Evolutionary conservation across 345 rosid species (phyloP), one percentile per base, ranked within the genome.

Genomic region (Turritis glabra): DNA sequence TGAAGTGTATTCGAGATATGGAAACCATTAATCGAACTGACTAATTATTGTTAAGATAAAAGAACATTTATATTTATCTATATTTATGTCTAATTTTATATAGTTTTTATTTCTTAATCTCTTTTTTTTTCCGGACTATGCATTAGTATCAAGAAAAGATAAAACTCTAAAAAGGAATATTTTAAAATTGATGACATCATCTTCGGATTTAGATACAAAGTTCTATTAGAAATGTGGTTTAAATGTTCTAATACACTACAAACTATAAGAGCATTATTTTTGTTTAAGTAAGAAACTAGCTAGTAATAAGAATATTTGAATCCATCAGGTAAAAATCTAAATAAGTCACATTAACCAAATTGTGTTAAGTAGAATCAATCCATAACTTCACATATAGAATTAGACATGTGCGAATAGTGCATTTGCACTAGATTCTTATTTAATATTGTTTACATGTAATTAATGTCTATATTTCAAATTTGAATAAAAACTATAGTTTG

Each of bases 1-100:
- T 64, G 56, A 74, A 74, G 57, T 56, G 43, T 35, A 8, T 35
- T 33, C 41, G 13, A 55, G 32, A 40, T 62, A 72, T 64, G 71
- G 21, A 56, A 53, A 22, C 56, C 37, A 43, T 53, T 40, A 44
- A 73, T 22, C 17, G 15, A 48, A 50, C 35, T 37, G 52, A 33
- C 11, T 27, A 61, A 17, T 35, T 71, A 14, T 35, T 25, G 11
- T 7, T 27, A n/a, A 54, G 37, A 43, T 43, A 7, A n/a, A 43
- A 15, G 7, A 43, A 43, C 48, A 43, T 43, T 12, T 38, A 38
- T 38, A 38, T 38, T 38, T 12, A n/a, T 43, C 22, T 38, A 38
- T 15, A 2, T 15, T 41, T 41, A 43, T 43, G 41, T 29, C 14
- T 44, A 7, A 19, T 17, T 29, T 53, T 53, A 23, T 25, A 29